Base-by-base conservation (phyloP, 2,329 filamentous ascomycete species). In the Aspergillus ochraceoroseus region DNA sequence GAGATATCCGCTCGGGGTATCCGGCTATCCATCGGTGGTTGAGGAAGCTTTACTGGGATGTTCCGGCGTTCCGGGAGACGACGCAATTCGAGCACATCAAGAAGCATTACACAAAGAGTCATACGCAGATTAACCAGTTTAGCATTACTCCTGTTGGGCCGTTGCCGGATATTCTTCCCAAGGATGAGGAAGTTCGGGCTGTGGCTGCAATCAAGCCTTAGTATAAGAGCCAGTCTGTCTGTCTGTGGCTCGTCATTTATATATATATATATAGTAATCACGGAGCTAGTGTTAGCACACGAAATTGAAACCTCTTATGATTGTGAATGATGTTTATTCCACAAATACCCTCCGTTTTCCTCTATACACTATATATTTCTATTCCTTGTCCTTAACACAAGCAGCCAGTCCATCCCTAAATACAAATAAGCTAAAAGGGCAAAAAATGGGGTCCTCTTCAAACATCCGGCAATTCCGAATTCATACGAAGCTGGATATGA, bases 21-120 rank as follows among this genome's bases (percentile, higher is more conserved):
- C 89, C 89, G 18, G 71, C 75, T 35, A 68, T 94, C 43, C 86
- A 95, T 70, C 71, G 69, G 44, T 95, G 89, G 88, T 65, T 95
- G 68, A 75, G 85, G 40, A 76, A 82, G 57, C 68, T 94, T 54
- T 95, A 95, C 70, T 95, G 88, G 88, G 82, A 83, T 52, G 63
- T 80, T 15, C 72, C 80, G 0, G 87, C 87, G 2, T 95, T 94
- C 69, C 71, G 72, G 48, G 78, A 85, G 36, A 92, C 88, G 46
- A 94, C 89, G 14, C 78, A 95, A 64, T 95, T 94, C 63, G 79
- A 94, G 64, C 92, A 98, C 68, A 96, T 96, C 71, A 95, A 94
- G 77, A 83, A 76, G 30, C 79, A 83, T 55, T 83, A 83, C 59
- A 82, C 79, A 2, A 79, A 78, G 69, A 79, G 75, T 49, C 79